Conservation (phyloP, 1,284 basidiomycete species). For the Erythrobasidium hasegawianum region DNA sequence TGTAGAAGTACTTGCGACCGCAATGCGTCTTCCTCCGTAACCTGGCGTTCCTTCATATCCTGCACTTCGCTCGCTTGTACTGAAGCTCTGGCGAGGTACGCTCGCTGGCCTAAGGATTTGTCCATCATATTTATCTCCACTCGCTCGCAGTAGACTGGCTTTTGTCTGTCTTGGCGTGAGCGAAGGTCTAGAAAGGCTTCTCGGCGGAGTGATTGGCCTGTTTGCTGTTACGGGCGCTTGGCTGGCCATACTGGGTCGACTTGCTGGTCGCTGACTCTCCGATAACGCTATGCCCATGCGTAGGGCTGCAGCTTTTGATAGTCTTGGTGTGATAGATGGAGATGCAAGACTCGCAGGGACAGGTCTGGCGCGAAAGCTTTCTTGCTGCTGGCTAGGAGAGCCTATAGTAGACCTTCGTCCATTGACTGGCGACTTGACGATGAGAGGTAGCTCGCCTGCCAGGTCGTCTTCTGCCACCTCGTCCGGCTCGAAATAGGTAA, state of each 20-base stretch:
- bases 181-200: slow-evolving; percentile 53
- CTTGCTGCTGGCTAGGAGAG: not conserved
- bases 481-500: slow-evolving; percentile 13
- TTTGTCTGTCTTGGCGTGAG: slow-evolving; percentile 69
- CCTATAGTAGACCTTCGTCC: not conserved
- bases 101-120: slow-evolving; percentile 7
- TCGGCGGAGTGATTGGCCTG: slow-evolving; percentile 34
- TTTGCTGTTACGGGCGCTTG: not conserved
- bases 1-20: not conserved
- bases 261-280: slow-evolving; percentile 10
- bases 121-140: slow-evolving; percentile 14
- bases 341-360: slow-evolving; percentile 60
- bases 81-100: slow-evolving; percentile 18
- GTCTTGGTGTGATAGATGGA: slow-evolving; percentile 71
- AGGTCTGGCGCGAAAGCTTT: slow-evolving; percentile 65
- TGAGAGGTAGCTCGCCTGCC: slow-evolving; percentile 4
- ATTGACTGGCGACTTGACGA: slow-evolving; percentile 2
- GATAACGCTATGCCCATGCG: slow-evolving; percentile 52
- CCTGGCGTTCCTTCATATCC: slow-evolving; percentile 21
- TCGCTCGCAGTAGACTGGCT: slow-evolving; percentile 60
- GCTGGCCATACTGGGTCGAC: not conserved
- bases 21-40: slow-evolving; percentile 3
- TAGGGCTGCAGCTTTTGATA: slow-evolving; percentile 69
- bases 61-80: slow-evolving; percentile 44
- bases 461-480: slow-evolving; percentile 13